Conservation (phyloP, 2,329 filamentous ascomycete genomes). For the Botryotinia convoluta region DNA sequence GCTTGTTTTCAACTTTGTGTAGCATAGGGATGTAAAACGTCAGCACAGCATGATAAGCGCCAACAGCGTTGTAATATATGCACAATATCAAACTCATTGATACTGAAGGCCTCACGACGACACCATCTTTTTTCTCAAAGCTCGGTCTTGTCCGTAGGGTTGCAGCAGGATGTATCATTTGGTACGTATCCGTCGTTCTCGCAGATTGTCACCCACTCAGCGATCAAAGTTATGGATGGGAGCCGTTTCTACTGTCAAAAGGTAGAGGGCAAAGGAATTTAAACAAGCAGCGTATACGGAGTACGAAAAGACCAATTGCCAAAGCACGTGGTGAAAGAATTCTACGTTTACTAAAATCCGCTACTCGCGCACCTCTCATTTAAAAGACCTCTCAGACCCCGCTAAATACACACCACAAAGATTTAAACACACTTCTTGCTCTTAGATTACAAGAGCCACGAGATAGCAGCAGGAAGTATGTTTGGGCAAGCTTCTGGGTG, state of each 20-base stretch:
- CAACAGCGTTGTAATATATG: neutral
- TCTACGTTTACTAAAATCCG: neutral
- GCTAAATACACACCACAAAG: neutral
- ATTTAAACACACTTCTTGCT: neutral
- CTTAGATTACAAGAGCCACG: neutral
- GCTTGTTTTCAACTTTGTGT: conserved; percentile 10
- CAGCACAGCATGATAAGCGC: conserved; percentile 9
- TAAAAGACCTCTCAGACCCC: too few species aligned
- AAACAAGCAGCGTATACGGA: neutral
- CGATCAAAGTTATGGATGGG: neutral
- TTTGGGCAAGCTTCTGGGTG: neutral
- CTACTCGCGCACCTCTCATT: neutral
- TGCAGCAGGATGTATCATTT: neutral
- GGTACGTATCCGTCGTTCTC: neutral
- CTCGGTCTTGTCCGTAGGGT: neutral
- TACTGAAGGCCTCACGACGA: neutral
- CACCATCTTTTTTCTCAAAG: neutral
- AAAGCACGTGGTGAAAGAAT: neutral
- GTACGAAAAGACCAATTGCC: neutral
- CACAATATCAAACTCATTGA: neutral
- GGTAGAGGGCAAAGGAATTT: neutral
- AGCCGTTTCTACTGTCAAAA: neutral
- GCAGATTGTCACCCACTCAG: neutral
- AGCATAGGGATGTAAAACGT: neutral
- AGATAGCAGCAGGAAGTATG: neutral